Percentiles rank a stretch among this genome's conserved stretches.
Conservation (phyloP, 2,329 filamentous ascomycete species). For the Trichophyton verrucosum region DNA sequence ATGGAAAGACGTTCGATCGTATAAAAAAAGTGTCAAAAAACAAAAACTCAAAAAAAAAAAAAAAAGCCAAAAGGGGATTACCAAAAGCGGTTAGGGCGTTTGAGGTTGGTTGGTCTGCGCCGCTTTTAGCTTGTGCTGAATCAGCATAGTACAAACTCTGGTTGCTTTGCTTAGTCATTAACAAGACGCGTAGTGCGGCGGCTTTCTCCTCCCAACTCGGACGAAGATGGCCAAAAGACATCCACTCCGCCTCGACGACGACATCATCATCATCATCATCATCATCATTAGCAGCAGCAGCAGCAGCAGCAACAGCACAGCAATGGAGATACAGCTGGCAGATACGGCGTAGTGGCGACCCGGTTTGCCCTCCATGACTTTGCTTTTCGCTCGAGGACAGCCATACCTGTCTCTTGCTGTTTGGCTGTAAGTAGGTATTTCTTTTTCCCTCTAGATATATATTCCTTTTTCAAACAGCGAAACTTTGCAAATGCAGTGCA, state of each 20-base stretch:
- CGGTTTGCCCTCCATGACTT: not conserved
- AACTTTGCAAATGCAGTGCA: conserved; percentile 3
- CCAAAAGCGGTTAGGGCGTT: not conserved
- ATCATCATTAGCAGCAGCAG: too few species aligned
- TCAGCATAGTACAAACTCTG: not conserved
- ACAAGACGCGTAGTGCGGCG: not conserved
- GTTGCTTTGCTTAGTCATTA: not conserved
- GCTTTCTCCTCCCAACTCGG: not conserved
- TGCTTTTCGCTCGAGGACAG: not conserved
- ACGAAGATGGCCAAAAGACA: not conserved
- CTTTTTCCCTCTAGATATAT: not conserved
- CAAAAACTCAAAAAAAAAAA: not conserved
- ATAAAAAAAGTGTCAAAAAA: not conserved
- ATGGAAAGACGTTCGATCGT: not conserved
- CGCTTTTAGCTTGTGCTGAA: not conserved
- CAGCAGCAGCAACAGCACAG: too few species aligned
- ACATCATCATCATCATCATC: too few species aligned
- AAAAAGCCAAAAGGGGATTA: not conserved
- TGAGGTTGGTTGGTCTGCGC: not conserved
- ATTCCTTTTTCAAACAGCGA: not conserved
- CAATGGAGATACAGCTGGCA: not conserved
- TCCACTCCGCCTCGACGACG: too few species aligned
- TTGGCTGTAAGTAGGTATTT: not conserved
- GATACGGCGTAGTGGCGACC: not conserved
- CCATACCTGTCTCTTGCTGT: not conserved